phyloP scores from a whole-genome alignment of 2,329 filamentous ascomycete genomes.

The Davidsoniella neocaledoniae region DNA sequence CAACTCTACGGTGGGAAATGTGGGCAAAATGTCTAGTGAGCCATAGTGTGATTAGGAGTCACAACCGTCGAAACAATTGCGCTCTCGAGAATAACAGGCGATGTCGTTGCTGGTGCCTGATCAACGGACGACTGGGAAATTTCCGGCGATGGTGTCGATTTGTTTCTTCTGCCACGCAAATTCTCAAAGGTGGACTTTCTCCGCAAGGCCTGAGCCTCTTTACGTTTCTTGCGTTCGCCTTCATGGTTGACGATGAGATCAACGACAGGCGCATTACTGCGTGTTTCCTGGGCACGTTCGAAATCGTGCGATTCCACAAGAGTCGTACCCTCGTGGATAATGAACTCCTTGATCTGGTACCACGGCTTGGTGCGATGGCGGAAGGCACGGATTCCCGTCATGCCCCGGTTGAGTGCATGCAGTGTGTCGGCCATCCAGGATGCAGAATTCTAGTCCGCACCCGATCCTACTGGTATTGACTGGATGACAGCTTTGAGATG shows the following conservation, averaged over 20 bases:
- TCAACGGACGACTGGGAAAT: no score
- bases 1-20: no score
- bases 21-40: no score
- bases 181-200: neutral
- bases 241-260: slow-evolving; percentile 1
- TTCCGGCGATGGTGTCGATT: neutral
- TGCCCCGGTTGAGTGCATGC: slow-evolving; percentile 4
- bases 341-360: slow-evolving; percentile 9
- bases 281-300: neutral
- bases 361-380: slow-evolving; percentile 6
- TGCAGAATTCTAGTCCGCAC: slow-evolving; percentile 4
- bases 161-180: neutral
- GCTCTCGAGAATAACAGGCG: no score
- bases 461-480: slow-evolving; percentile 1
- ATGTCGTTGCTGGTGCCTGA: no score
- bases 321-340: neutral
- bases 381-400: slow-evolving; percentile 2
- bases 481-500: slow-evolving; percentile 3
- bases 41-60: no score
- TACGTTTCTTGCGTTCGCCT: neutral
- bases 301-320: slow-evolving; percentile 1
- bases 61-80: no score
- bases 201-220: slow-evolving; percentile 3
- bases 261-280: neutral
- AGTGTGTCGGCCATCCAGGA: slow-evolving; percentile 9